A percentile compares a stretch with the other conserved stretches of the same genome.
Conservation (phyloP, 2,329 filamentous ascomycete species). For the Calonectria leucothoes region DNA sequence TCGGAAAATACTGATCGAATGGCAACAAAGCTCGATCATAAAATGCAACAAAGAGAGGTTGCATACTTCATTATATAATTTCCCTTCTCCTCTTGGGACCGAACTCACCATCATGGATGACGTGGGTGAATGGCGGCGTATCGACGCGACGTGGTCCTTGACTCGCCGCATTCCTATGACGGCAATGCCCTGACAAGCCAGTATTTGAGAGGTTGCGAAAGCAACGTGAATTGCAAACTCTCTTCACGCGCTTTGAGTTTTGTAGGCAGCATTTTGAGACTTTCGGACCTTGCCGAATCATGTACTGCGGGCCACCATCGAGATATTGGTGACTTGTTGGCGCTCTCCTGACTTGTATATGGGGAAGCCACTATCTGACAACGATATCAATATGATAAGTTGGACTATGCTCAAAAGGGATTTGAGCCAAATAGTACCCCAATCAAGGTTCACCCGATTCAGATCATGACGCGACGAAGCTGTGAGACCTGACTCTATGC, state of each 20-base stretch:
- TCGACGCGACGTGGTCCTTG: not conserved
- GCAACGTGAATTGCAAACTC: not conserved
- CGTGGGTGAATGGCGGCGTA: not conserved
- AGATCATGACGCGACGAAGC: not conserved
- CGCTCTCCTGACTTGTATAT: not conserved
- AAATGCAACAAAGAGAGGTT: not conserved
- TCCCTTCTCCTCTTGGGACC: not conserved
- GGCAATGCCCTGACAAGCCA: not conserved
- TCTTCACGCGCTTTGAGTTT: not conserved
- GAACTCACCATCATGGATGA: not conserved
- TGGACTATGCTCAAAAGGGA: not conserved
- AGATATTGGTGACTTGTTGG: not conserved
- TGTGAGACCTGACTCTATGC: not conserved
- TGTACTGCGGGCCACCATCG: not conserved
- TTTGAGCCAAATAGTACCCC: not conserved
- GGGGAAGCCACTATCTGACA: not conserved
- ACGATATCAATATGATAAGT: not conserved
- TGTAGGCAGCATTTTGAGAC: not conserved
- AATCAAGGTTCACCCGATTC: not conserved
- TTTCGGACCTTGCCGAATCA: not conserved
- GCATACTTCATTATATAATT: not conserved
- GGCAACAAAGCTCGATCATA: not conserved
- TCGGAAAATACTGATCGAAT: not conserved
- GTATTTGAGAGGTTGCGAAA: not conserved
- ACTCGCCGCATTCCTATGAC: not conserved